Evolutionary conservation across 148 eudicot species (phyloP).

Genomic region (Polygonum aviculare): DNA sequence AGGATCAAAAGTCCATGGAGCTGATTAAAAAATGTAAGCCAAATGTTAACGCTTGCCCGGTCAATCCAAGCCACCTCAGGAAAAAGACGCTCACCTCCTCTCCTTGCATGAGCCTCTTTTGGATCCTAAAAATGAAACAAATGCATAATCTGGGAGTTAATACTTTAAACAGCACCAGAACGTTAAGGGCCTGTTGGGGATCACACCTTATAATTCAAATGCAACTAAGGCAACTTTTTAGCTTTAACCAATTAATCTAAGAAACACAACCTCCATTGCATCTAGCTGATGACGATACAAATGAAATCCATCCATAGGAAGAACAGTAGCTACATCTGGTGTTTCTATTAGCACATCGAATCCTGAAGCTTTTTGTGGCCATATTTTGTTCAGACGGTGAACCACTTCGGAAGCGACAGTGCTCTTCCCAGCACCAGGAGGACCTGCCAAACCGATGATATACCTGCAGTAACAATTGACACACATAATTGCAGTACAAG

Average conservation of each 20-base stretch:
- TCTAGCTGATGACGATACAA: constrained; percentile 91
- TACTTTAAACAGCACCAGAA: neutral
- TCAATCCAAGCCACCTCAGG: constrained; percentile 10
- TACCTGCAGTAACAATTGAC: constrained; percentile 41
- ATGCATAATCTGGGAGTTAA: neutral
- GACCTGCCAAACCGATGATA: constrained; percentile 90
- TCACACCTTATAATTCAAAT: too few relatives aligned
- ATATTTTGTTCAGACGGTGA: constrained; percentile 62
- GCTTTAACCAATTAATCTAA: neutral
- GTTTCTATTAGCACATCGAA: constrained; percentile 57
- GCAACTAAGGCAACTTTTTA: too few relatives aligned
- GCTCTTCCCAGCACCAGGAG: constrained; percentile 99
- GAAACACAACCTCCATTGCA: constrained; percentile 67
- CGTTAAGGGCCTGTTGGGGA: too few relatives aligned
- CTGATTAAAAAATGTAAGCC: constrained; percentile 40
- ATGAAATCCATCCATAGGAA: constrained; percentile 99
- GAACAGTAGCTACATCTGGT: constrained; percentile 65
- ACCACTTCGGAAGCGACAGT: constrained; percentile 80
- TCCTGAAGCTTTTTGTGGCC: constrained; percentile 60
- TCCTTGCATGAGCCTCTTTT: constrained; percentile 96
- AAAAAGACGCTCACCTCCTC: constrained; percentile 66
- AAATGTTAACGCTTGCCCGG: constrained; percentile 14
- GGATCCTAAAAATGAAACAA: constrained; percentile 47
- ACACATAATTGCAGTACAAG: neutral
- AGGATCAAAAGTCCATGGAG: constrained; percentile 98